Conservation (phyloP, 2,329 filamentous ascomycete genomes). For the Xylaria sp. region DNA sequence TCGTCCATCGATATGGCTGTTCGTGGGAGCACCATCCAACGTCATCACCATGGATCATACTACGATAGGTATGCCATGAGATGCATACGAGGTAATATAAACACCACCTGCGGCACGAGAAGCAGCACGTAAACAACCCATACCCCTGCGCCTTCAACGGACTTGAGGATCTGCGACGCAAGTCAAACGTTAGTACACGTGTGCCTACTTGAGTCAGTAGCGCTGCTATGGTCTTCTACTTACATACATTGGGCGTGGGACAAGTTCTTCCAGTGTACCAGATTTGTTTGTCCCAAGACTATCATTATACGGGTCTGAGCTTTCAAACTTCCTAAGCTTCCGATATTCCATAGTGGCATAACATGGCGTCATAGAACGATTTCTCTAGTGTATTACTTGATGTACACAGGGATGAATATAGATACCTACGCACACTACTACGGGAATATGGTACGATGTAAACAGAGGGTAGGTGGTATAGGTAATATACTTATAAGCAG, state of each 20-base stretch:
- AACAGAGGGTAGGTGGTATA: no score
- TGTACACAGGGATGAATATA: not conserved
- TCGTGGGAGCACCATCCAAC: not conserved
- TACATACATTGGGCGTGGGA: not conserved
- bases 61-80: not conserved
- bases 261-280: no score
- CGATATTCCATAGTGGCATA: not conserved
- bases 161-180: constrained; percentile 7
- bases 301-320: not conserved
- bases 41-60: not conserved
- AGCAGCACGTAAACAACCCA: not conserved
- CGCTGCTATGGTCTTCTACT: no score
- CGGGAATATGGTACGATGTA: no score
- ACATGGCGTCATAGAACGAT: not conserved
- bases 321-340: no score
- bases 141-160: not conserved
- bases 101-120: no score
- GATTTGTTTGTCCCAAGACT: not conserved
- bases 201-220: not conserved
- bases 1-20: not conserved
- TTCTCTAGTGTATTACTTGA: not conserved
- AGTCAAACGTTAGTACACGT: not conserved
- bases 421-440: no score
- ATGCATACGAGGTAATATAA: not conserved
- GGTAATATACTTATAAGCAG: not conserved